Evolutionary conservation across 768 basidiomycete genomes (phyloP), one percentile per base, ranked within the genome.

Genomic region (Boletus sp.): DNA sequence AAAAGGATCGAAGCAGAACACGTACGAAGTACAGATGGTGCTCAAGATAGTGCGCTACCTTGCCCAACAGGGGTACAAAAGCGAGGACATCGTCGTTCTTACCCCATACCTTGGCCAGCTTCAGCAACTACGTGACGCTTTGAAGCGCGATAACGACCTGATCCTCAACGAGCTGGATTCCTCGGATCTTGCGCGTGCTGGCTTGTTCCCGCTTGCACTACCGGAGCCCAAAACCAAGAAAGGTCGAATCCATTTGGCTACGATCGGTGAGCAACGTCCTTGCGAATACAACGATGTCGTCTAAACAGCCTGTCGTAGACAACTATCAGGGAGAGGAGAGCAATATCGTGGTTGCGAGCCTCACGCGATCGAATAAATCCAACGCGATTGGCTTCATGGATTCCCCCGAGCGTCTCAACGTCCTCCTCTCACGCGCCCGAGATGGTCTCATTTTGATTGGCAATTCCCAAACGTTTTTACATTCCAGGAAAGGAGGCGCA

Each of bases 261-360:
- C 86, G 0, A 87, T 88, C 10, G 87, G 87, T 85, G 53, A 25
- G 73, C 1, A 17, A n/a, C 4, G 38, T 11, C 1, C 2, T 13
- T 7, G 42, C 5, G 23, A 10, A 35, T n/a, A 3, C 11, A 33
- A 17, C 10, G 19, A 6, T 3, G 6, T 40, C 19, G 15, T 25
- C 23, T 25, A 25, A 27, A 37, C n/a, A 9, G 13, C 5, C 3
- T 13, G n/a, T 13, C 14, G 10, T 51, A 87, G 87, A 88, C 56
- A 88, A 88, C 60, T 88, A 87, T 56, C 87, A 88, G 59, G 87
- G 87, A 10, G 87, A 88, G 60, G 86, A 88, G 63, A 82, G 83
- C 49, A 77, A 87, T 25, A 82, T 89, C 47, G 84, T 88, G 21
- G 70, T 88, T 25, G 74, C 75, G 7, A 81, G 79, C 7, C 67